Evolutionary conservation across 108 stramenopile species (phyloP).

Genomic region (Cafeteria roenbergensis): DNA sequence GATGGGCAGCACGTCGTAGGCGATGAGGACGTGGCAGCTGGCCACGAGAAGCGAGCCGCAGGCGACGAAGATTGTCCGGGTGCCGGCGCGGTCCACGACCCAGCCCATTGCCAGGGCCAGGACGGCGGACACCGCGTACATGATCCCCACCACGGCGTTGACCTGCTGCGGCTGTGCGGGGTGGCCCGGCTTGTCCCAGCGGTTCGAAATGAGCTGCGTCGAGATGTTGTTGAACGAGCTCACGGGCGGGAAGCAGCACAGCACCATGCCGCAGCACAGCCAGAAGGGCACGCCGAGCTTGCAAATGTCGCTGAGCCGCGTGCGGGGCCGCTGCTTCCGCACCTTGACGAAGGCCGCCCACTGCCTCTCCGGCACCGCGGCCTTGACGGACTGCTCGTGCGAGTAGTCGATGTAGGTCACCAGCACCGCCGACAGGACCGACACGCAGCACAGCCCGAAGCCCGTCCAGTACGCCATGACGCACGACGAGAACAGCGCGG

Average conservation of each 20-base stretch:
- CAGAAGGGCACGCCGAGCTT: slow-evolving; percentile 2
- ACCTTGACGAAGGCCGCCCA: not conserved
- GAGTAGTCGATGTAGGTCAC: not conserved
- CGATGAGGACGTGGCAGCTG: slow-evolving; percentile 7
- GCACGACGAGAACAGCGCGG: slow-evolving; percentile 4
- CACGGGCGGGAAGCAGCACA: not conserved
- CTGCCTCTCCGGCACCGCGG: not conserved
- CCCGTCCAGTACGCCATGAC: slow-evolving; percentile 14
- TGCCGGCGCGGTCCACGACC: slow-evolving; percentile 17
- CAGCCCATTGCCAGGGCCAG: slow-evolving; percentile 10
- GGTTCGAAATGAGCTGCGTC: not conserved
- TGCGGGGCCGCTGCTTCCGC: not conserved
- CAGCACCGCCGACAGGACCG: not conserved
- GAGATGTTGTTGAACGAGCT: not conserved
- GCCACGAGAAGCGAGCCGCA: slow-evolving; percentile 3
- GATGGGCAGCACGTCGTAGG: not conserved
- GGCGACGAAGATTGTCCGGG: slow-evolving; percentile 1
- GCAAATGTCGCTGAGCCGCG: slow-evolving; percentile 4
- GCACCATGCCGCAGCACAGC: not conserved
- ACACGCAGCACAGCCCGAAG: slow-evolving; percentile 3
- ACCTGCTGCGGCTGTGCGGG: not conserved
- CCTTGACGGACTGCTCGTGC: not conserved
- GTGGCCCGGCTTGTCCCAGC: not conserved
- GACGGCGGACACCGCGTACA: slow-evolving; percentile 14
- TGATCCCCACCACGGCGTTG: slow-evolving; percentile 5